phyloP scores from a whole-genome alignment of 495 filamentous ascomycete species.

The Aspergillus leporis region DNA sequence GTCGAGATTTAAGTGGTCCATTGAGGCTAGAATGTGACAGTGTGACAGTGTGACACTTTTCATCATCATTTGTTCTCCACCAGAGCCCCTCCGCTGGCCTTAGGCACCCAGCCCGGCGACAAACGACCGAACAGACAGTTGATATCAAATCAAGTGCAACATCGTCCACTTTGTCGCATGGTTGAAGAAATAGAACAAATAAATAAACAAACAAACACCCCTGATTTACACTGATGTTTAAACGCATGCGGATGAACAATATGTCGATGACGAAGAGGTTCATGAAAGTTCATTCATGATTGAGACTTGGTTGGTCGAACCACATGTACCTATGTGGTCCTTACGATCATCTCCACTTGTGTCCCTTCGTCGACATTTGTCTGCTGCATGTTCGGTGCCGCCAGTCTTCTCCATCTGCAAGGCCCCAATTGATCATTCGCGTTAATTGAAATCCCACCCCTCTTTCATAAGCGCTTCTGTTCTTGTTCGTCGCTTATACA shows the following conservation, averaged over 20 bases:
- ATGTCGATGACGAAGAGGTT: too few relatives aligned
- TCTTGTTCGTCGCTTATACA: background rate
- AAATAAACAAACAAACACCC: background rate
- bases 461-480: background rate
- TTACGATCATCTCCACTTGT: background rate
- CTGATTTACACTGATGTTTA: too few relatives aligned
- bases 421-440: background rate
- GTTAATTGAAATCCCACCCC: background rate
- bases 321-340: background rate
- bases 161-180: background rate
- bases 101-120: background rate
- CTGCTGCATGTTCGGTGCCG: background rate
- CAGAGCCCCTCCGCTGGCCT: background rate
- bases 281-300: background rate
- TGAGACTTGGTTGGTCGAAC: background rate
- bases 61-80: background rate
- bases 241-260: too few relatives aligned
- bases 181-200: background rate
- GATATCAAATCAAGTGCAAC: background rate
- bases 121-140: background rate
- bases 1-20: background rate
- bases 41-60: background rate
- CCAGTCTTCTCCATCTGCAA: background rate
- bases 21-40: background rate
- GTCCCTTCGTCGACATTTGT: background rate